Evolutionary conservation across 1,284 basidiomycete species (phyloP).

Genomic region (Trametes pubescens): DNA sequence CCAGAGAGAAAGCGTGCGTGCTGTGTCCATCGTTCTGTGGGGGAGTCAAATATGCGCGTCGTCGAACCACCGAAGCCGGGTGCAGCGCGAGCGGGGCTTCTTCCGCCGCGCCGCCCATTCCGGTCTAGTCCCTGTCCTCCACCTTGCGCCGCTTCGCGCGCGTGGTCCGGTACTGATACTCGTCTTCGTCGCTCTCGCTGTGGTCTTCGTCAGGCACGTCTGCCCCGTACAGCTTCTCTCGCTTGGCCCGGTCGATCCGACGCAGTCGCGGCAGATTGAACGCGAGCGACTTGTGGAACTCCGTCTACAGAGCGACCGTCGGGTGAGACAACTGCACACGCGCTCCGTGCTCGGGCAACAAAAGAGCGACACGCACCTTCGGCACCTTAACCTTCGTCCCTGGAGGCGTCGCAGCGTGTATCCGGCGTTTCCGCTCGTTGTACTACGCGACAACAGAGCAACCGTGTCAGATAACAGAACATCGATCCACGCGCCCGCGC

Average conservation of each 20-base stretch:
- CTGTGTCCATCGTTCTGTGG: background rate
- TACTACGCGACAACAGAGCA: conserved; percentile 50
- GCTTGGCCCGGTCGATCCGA: conserved; percentile 60
- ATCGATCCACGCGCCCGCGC: conserved; percentile 7
- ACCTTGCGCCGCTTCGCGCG: conserved; percentile 44
- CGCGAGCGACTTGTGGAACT: conserved; percentile 69
- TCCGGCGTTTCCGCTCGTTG: conserved; percentile 65
- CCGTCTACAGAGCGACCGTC: conserved; percentile 52
- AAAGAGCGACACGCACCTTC: conserved; percentile 55
- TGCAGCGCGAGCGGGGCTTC: conserved; percentile 1
- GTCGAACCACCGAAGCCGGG: conserved; percentile 4
- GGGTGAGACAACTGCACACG: conserved; percentile 5
- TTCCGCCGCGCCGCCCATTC: conserved; percentile 1
- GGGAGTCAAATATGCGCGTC: background rate
- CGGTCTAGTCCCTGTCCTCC: conserved; percentile 13
- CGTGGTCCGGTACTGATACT: conserved; percentile 49
- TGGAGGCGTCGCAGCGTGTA: conserved; percentile 52
- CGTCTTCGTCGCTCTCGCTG: conserved; percentile 57
- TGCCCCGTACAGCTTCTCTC: conserved; percentile 52
- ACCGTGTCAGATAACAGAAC: background rate
- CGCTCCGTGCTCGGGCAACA: background rate
- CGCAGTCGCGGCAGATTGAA: conserved; percentile 65
- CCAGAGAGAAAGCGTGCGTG: conserved; percentile 2
- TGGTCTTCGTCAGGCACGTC: conserved; percentile 53
- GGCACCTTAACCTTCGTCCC: conserved; percentile 57